Percentiles rank a stretch among this genome's conserved stretches.
phyloP scores from a whole-genome alignment of 768 basidiomycete species.

The Tulasnella sp. region DNA sequence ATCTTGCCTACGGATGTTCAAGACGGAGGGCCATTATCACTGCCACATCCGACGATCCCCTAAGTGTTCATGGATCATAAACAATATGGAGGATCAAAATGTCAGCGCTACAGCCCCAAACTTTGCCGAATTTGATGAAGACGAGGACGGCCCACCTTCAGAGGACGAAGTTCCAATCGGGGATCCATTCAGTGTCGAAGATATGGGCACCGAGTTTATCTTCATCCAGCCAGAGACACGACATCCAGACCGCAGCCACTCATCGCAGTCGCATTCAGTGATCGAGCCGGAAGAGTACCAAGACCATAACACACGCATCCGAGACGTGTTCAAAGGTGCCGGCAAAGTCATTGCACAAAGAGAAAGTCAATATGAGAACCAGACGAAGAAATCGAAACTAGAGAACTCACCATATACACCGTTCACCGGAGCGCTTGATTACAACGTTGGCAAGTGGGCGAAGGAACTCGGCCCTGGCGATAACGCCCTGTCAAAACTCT shows the following conservation, averaged over 20 bases:
- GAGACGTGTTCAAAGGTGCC: background rate
- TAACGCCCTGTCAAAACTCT: background rate
- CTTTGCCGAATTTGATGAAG: background rate
- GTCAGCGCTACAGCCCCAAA: background rate
- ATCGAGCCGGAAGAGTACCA: too few relatives aligned
- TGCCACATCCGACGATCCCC: background rate
- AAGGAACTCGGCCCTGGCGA: background rate
- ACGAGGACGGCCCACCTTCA: background rate
- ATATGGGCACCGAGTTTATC: background rate
- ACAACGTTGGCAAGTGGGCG: background rate
- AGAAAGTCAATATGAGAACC: background rate
- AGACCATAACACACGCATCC: background rate
- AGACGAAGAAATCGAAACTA: background rate
- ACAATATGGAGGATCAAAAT: background rate
- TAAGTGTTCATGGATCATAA: background rate
- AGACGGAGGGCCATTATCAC: background rate
- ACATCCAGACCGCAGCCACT: background rate
- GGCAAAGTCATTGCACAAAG: background rate
- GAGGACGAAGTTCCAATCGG: background rate
- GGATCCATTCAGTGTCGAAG: background rate
- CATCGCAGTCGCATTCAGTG: too few relatives aligned
- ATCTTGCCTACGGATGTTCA: background rate
- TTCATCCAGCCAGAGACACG: background rate
- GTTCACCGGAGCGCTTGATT: background rate
- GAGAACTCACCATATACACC: background rate